Base-by-base conservation (phyloP, 2,329 filamentous ascomycete genomes). In the Orbilia javanica region DNA sequence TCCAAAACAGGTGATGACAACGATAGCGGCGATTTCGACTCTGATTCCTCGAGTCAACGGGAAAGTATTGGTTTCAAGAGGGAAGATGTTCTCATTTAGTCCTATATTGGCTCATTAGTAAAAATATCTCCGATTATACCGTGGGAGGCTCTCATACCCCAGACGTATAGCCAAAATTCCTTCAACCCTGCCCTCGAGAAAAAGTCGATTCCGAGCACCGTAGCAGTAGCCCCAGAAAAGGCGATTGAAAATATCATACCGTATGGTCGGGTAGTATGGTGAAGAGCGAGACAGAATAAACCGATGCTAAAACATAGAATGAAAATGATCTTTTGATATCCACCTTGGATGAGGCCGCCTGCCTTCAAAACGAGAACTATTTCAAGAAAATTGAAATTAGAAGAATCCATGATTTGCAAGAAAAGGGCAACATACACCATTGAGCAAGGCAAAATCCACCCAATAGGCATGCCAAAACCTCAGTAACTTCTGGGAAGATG, bases 111-210 rank as follows among this genome's bases (percentile, higher is more conserved):
- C 6, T 22, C 27, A 82, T 8, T 52, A 75, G 64, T 55, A 27
- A 29, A 20, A 72, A 46, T 29, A 0, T 11, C 8, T 20, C 20
- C 31, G 62, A 62, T 18, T 46, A 13, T 31, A 70, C 4, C 67
- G 15, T 22, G 22, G 55, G 42, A 27, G 8, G 27, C 42, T 60
- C 20, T 83, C 87, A 84, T 83, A 89, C 88, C 86, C 95, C 95
- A 98, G 42, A 97, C 87, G 83, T 96, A 98, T 4, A 93, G 88
- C 95, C 95, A 98, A 81, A 97, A 97, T 83, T 98, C 95, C 84
- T 97, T 97, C 81, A 97, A 86, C 0, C 95, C 95, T n/a, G 94
- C 93, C 79, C 90, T 87, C 82, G 91, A 95, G 81, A 95, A 96
- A 84, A 93, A 97, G 83, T 98, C 95, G 73, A 98, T 92, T 1